Base-by-base conservation (phyloP, 176 grass and related monocot species). In the Oryza glaberrima region DNA sequence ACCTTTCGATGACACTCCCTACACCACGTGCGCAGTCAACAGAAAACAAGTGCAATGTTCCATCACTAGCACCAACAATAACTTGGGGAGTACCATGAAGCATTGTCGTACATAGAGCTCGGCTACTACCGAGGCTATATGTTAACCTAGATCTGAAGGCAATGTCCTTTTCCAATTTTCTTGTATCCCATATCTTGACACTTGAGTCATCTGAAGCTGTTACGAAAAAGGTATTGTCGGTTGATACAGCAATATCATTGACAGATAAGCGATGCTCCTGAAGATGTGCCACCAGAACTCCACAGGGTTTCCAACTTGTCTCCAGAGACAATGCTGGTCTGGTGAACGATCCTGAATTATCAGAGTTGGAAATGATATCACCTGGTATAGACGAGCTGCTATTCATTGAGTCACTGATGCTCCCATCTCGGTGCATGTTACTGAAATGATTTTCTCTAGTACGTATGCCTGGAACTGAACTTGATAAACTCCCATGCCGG, bases 131-230 rank as follows among this genome's bases (percentile, higher is more conserved):
- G 72, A 92, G 79, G 65, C 80, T 83, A 88, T 98, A 98, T 2
- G 96, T 94, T 85, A 98, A 87, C 75, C 96, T 94, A 41, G 96
- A 98, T 83, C 93, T 93, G 83, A 98, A 98, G 46, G 96, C 92
- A 52, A 98, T 95, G 72, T 95, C 96, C 84, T 95, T 98, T 88
- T 98, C 96, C 85, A 98, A 85, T 76, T 89, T 98, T 83, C 93
- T 92, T 73, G 96, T 94, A 85, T 98, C 96, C 96, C 96, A 98
- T 85, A 98, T 94, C 88, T 91, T 95, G 68, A 98, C 87, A 84
- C 89, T 98, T 9, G 91, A 95, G 75, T 98, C 96, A 38, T 98
- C 93, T 6, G 96, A 98, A 82, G 89, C 96, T 44, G 87, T 95
- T 73, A 98, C 74, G 67, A 98, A 95, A 82, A 95, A 95, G 70